Percentiles rank a stretch among this genome's conserved stretches.
Evolutionary conservation across 495 filamentous ascomycete species (phyloP).

Genomic region (Podospora pseudocomata): DNA sequence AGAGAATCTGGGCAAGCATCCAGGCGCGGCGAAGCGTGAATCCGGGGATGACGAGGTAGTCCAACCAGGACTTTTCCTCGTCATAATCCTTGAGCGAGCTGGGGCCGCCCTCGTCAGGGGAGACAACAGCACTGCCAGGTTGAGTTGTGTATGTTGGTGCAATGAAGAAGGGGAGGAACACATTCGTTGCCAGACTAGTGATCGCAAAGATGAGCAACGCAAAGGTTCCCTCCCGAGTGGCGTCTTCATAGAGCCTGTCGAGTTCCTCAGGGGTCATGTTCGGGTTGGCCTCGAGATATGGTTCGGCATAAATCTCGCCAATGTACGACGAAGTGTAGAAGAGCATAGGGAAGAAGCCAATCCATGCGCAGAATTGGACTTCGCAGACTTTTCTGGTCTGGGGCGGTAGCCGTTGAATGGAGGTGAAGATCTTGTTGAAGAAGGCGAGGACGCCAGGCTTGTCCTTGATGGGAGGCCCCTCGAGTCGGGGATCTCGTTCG

Average conservation of each 20-base stretch:
- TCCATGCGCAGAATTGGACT: constrained; percentile 87
- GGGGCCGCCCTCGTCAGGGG: constrained; percentile 20
- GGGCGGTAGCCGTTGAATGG: constrained; percentile 68
- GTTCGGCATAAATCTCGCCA: constrained; percentile 83
- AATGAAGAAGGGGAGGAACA: constrained; percentile 77
- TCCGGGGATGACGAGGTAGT: constrained; percentile 64
- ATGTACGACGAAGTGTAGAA: constrained; percentile 93
- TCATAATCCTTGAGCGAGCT: constrained; percentile 29
- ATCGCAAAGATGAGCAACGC: constrained; percentile 84
- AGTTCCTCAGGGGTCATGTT: constrained; percentile 70
- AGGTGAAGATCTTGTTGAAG: constrained; percentile 71
- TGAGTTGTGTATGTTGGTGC: constrained; percentile 65
- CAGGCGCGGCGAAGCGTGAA: constrained; percentile 84
- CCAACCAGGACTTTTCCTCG: constrained; percentile 43
- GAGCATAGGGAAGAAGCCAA: constrained; percentile 92
- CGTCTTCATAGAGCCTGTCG: constrained; percentile 73
- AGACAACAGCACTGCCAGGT: constrained; percentile 17
- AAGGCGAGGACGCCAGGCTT: constrained; percentile 68
- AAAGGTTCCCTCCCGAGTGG: constrained; percentile 76
- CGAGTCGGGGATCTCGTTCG: constrained; percentile 75
- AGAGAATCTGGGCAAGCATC: constrained; percentile 76
- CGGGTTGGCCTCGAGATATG: constrained; percentile 69
- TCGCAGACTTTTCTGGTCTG: constrained; percentile 80
- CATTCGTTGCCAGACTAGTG: constrained; percentile 71
- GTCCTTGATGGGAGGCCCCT: constrained; percentile 55